Conservation (phyloP, 2,329 filamentous ascomycete species). For the Volutella citrinella region DNA sequence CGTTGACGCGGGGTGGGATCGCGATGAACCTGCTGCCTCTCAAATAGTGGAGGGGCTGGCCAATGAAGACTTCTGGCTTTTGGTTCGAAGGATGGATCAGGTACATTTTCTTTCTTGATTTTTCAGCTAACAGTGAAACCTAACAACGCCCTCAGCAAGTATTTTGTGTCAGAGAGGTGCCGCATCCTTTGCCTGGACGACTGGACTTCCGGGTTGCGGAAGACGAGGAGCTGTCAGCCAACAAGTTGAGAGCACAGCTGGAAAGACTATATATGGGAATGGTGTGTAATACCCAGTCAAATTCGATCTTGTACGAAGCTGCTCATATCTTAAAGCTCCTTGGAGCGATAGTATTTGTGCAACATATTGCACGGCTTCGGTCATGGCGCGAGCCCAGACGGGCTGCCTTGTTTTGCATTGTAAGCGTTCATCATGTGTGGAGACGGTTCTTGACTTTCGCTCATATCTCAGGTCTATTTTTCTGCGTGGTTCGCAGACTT, state of each 20-base stretch:
- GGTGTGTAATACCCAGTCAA: slow-evolving; percentile 55
- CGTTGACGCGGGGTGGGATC: slow-evolving; percentile 4
- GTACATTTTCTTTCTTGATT: neutral
- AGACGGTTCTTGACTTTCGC: slow-evolving; percentile 39
- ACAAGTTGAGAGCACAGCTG: slow-evolving; percentile 73
- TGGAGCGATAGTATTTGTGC: slow-evolving; percentile 28
- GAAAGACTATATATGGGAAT: slow-evolving; percentile 79
- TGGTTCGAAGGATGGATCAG: slow-evolving; percentile 12
- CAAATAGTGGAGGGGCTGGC: slow-evolving; percentile 2
- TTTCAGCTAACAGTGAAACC: accelerated
- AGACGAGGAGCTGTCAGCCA: slow-evolving; percentile 76
- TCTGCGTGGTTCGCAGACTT: slow-evolving; percentile 67
- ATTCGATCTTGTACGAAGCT: too few relatives aligned
- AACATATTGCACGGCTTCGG: slow-evolving; percentile 69
- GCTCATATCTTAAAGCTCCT: slow-evolving; percentile 31
- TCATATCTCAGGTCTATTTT: slow-evolving; percentile 38
- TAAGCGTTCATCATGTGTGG: slow-evolving; percentile 29
- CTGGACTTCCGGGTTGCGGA: slow-evolving; percentile 44
- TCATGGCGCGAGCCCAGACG: slow-evolving; percentile 72
- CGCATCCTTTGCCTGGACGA: neutral
- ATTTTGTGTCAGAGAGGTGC: slow-evolving; percentile 8
- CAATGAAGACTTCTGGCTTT: slow-evolving; percentile 12
- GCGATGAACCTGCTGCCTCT: neutral
- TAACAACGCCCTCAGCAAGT: slow-evolving; percentile 8
- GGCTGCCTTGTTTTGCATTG: slow-evolving; percentile 38